phyloP scores from a whole-genome alignment of 139 green algal species.

The Haematococcus lacustris region DNA sequence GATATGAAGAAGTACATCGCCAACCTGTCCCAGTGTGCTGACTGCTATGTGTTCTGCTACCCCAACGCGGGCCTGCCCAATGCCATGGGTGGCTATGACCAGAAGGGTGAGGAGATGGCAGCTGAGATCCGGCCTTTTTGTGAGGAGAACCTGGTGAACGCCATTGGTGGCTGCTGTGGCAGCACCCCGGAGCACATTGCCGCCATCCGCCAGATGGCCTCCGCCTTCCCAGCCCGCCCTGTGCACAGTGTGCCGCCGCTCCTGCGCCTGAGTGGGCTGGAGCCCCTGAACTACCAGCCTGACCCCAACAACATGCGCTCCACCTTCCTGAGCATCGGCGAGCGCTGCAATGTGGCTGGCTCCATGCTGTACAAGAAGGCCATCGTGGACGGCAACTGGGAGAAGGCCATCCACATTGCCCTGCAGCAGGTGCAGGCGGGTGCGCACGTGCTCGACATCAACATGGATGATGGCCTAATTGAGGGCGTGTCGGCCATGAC shows the following conservation, averaged over 20 bases:
- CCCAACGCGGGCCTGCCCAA: constrained; percentile 97
- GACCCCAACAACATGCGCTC: constrained; percentile 62
- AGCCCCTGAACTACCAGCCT: constrained; percentile 90
- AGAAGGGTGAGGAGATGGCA: constrained; percentile 89
- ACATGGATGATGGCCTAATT: constrained; percentile 97
- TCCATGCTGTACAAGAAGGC: constrained; percentile 95
- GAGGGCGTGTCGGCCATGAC: constrained; percentile 93
- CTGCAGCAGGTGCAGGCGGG: constrained; percentile 76
- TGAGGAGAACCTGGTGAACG: constrained; percentile 84
- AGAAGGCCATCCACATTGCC: constrained; percentile 89
- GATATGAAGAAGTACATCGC: constrained; percentile 95
- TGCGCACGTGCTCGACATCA: constrained; percentile 95
- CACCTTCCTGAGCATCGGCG: constrained; percentile 93
- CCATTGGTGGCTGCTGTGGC: constrained; percentile 93
- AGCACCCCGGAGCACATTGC: constrained; percentile 86
- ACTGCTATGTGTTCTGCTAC: constrained; percentile 97
- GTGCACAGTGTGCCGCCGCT: constrained; percentile 49
- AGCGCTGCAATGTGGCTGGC: constrained; percentile 97
- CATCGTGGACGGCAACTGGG: constrained; percentile 88
- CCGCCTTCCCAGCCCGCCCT: constrained; percentile 59
- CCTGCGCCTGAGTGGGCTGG: constrained; percentile 88
- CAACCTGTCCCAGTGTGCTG: constrained; percentile 78
- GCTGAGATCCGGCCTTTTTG: constrained; percentile 91
- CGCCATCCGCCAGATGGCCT: constrained; percentile 63
- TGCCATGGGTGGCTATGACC: constrained; percentile 97